Conservation (phyloP, 768 basidiomycete genomes). For the Tricholoma sp. region DNA sequence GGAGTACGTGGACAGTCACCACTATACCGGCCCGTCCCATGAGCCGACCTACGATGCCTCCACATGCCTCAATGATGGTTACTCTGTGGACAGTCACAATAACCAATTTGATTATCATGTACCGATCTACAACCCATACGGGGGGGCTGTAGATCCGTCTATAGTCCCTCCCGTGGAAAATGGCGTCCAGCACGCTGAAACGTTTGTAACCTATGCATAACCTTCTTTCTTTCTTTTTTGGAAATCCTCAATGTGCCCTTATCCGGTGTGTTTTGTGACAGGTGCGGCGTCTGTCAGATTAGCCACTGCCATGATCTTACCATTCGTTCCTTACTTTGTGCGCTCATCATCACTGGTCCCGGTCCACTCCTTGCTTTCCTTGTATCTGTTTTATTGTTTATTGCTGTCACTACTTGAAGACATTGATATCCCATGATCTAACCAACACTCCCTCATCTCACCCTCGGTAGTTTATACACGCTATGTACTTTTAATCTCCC, state of each 20-base stretch:
- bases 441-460: background rate
- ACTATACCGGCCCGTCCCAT: slow-evolving; percentile 4
- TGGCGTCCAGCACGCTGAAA: background rate
- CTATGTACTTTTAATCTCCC: slow-evolving; percentile 15
- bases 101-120: slow-evolving; percentile 10
- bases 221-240: background rate
- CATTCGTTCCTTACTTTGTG: background rate
- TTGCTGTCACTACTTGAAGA: slow-evolving; percentile 7
- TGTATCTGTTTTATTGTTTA: background rate
- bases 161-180: slow-evolving; percentile 1
- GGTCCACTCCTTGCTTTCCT: slow-evolving; percentile 2
- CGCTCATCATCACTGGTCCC: background rate
- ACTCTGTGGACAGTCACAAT: slow-evolving; percentile 13
- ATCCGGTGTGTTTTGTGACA: slow-evolving; percentile 1
- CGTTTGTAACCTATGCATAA: slow-evolving; percentile 7
- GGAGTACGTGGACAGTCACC: slow-evolving; percentile 12
- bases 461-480: slow-evolving; percentile 3
- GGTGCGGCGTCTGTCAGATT: slow-evolving; percentile 3
- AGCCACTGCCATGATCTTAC: background rate
- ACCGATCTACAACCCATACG: slow-evolving; percentile 2
- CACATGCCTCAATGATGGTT: slow-evolving; percentile 11
- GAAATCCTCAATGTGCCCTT: slow-evolving; percentile 2
- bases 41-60: slow-evolving; percentile 6
- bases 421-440: background rate
- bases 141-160: slow-evolving; percentile 3